Evolutionary conservation across 495 filamentous ascomycete species (phyloP).

Genomic region (Penicillium argentinense): DNA sequence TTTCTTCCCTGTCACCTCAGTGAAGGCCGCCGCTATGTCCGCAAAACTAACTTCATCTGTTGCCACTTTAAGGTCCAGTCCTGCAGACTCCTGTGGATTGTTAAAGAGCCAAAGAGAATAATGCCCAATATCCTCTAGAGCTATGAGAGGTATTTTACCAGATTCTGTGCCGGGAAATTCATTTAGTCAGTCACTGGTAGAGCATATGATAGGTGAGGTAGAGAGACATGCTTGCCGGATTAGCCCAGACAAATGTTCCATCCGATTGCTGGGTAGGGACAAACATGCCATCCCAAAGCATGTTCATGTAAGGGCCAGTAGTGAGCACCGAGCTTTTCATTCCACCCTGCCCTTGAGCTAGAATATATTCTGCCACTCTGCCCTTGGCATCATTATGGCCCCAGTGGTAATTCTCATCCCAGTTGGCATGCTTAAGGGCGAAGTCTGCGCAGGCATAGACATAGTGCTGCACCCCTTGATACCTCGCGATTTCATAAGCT

Average conservation of each 20-base stretch:
- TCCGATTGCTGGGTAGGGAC: too few relatives aligned
- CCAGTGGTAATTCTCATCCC: constrained; percentile 41
- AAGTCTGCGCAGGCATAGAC: constrained; percentile 53
- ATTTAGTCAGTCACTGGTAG: constrained; percentile 6
- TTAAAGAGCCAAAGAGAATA: constrained; percentile 61
- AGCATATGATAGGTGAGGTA: too few relatives aligned
- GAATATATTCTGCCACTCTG: constrained; percentile 50
- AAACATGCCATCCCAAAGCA: constrained; percentile 38
- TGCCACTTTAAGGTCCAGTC: constrained; percentile 51
- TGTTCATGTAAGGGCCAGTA: constrained; percentile 56
- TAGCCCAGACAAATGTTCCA: too few relatives aligned
- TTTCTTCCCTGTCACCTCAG: constrained; percentile 51
- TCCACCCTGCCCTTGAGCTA: constrained; percentile 33
- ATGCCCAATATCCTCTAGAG: constrained; percentile 52
- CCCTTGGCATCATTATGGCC: constrained; percentile 57
- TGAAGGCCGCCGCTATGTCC: constrained; percentile 51
- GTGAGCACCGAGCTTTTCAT: constrained; percentile 54
- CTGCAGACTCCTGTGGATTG: constrained; percentile 44
- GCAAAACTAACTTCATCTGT: constrained; percentile 45
- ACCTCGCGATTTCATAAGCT: constrained; percentile 52
- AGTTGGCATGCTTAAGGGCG: constrained; percentile 3
- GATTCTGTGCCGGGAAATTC: constrained; percentile 24
- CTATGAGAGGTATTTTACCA: constrained; percentile 38
- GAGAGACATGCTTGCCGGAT: too few relatives aligned
- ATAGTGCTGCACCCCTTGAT: constrained; percentile 51